A percentile compares a stretch with the other conserved stretches of the same genome.
Evolutionary conservation across 2,329 filamentous ascomycete species (phyloP).

Genomic region (Penicillium verrucosum): DNA sequence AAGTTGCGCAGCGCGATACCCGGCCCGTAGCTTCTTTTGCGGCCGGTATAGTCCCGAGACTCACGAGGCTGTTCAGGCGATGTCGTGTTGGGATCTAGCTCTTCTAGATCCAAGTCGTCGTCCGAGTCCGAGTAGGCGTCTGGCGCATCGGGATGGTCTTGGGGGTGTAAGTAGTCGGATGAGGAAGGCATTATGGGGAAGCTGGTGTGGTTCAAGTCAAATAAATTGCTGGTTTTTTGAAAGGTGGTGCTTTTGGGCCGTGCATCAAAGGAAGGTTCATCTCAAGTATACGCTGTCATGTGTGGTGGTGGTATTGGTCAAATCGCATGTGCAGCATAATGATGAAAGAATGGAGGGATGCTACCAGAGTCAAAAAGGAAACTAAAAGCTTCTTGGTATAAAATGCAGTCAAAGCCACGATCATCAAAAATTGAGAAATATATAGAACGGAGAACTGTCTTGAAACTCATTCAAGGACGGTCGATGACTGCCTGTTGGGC

Average conservation of each 20-base stretch:
- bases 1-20: constrained; percentile 50
- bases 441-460: neutral
- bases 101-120: constrained; percentile 48
- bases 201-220: neutral
- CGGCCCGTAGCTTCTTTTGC: constrained; percentile 33
- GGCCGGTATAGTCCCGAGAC: constrained; percentile 30
- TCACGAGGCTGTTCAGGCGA: constrained; percentile 20
- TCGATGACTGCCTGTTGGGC: constrained; percentile 5
- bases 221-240: constrained; percentile 17
- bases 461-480: neutral
- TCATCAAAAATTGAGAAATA: neutral
- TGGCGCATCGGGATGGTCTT: constrained; percentile 31
- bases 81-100: constrained; percentile 42
- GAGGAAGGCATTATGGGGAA: constrained; percentile 35
- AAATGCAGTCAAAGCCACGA: neutral
- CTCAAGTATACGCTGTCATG: constrained; percentile 13
- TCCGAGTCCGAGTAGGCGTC: constrained; percentile 38
- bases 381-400: neutral
- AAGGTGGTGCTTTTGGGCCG: constrained; percentile 10
- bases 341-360: neutral
- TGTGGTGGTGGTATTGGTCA: constrained; percentile 10
- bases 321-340: constrained; percentile 15
- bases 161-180: constrained; percentile 36
- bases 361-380: neutral
- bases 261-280: constrained; percentile 18